Percentiles rank a stretch among this genome's conserved stretches.
Conservation (phyloP, 2,329 filamentous ascomycete genomes). For the Alternaria conjuncta region DNA sequence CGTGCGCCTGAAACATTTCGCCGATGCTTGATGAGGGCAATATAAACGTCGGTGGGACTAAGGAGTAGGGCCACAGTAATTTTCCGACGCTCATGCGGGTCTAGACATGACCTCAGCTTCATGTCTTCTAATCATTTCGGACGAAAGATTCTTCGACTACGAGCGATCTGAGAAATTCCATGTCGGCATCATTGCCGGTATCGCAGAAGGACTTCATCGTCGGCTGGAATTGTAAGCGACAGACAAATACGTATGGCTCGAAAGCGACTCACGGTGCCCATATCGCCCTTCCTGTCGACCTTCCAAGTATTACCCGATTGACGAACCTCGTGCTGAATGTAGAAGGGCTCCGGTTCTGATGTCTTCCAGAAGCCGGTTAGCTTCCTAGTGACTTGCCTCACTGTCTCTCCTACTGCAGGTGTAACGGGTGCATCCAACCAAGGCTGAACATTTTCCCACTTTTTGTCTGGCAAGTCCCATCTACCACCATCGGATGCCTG, state of each 20-base stretch:
- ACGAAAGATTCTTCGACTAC: slow-evolving; percentile 21
- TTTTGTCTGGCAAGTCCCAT: slow-evolving; percentile 38
- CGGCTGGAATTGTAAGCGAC: slow-evolving; percentile 2
- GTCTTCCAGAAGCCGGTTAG: slow-evolving; percentile 20
- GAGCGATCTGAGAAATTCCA: slow-evolving; percentile 11
- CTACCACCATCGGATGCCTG: slow-evolving; percentile 24
- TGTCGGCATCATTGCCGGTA: slow-evolving; percentile 7
- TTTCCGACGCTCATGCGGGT: slow-evolving; percentile 13
- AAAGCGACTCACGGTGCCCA: slow-evolving; percentile 20
- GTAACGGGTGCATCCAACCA: slow-evolving; percentile 34
- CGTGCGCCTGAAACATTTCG: slow-evolving; percentile 19
- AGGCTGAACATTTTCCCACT: slow-evolving; percentile 30
- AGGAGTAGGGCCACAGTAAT: slow-evolving; percentile 2
- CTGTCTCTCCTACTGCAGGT: not conserved
- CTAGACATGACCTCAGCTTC: not conserved
- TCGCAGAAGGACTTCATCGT: slow-evolving; percentile 4
- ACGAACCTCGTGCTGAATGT: slow-evolving; percentile 32
- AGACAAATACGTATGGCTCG: not conserved
- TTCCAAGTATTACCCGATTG: slow-evolving; percentile 17
- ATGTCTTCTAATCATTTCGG: slow-evolving; percentile 11
- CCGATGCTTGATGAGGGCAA: slow-evolving; percentile 29
- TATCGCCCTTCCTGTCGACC: slow-evolving; percentile 22
- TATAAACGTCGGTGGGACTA: slow-evolving; percentile 17
- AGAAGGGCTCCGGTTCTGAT: slow-evolving; percentile 18
- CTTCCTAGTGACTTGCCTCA: slow-evolving; percentile 28